Conservation (phyloP, 192 early-diverging fungal species). For the Entomortierella parvispora region DNA sequence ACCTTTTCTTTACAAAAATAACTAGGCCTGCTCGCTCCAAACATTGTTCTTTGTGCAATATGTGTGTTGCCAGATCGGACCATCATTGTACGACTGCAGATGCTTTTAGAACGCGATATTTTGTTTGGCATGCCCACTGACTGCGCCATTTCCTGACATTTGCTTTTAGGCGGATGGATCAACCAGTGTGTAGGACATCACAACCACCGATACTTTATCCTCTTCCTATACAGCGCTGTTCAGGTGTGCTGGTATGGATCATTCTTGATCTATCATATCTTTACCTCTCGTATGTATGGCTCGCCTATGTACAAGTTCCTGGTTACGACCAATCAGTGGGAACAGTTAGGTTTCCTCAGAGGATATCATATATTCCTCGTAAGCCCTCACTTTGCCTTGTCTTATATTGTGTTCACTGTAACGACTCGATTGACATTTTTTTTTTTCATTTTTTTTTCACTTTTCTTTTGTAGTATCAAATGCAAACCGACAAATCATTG, state of each 20-base stretch:
- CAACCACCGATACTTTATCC: constrained; percentile 63
- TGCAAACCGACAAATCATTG: constrained; percentile 59
- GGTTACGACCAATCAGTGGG: constrained; percentile 28
- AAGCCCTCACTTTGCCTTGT: constrained; percentile 12
- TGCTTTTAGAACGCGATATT: too few relatives aligned
- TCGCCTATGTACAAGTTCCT: constrained; percentile 48
- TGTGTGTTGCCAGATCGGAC: constrained; percentile 57
- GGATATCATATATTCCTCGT: constrained; percentile 56
- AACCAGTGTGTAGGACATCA: constrained; percentile 64
- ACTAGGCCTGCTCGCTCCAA: constrained; percentile 64
- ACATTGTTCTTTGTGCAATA: constrained; percentile 65
- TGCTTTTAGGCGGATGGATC: constrained; percentile 55
- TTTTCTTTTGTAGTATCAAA: constrained; percentile 49
- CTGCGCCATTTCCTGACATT: not conserved
- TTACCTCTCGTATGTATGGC: constrained; percentile 40
- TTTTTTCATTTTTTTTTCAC: not conserved
- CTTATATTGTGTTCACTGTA: not conserved
- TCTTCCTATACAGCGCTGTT: constrained; percentile 57
- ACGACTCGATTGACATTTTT: too few relatives aligned
- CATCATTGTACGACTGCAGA: constrained; percentile 57
- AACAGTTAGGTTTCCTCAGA: constrained; percentile 32
- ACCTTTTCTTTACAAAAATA: not conserved
- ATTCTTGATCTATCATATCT: constrained; percentile 56
- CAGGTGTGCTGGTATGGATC: constrained; percentile 63
- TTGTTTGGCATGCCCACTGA: not conserved